phyloP scores from a whole-genome alignment of 2,329 filamentous ascomycete species.

The Aspergillus awamori region DNA sequence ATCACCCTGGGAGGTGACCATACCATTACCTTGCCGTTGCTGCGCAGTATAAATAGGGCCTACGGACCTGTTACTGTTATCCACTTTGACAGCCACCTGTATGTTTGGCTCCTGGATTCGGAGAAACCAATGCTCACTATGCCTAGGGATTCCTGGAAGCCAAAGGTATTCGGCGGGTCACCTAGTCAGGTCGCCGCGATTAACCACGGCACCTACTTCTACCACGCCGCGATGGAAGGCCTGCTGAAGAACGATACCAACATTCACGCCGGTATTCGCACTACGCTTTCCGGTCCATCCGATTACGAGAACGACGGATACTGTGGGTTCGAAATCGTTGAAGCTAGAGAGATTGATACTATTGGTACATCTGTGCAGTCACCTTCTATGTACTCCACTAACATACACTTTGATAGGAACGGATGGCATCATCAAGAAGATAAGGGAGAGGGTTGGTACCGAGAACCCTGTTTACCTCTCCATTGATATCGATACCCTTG shows the following conservation, averaged over 20 bases:
- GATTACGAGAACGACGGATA: conserved; percentile 87
- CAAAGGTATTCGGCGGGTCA: conserved; percentile 83
- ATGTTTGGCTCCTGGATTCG: conserved; percentile 17
- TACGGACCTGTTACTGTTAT: conserved; percentile 70
- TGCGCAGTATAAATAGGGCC: conserved; percentile 62
- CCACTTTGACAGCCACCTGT: conserved; percentile 65
- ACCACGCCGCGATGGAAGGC: conserved; percentile 76
- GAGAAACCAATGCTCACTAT: background rate
- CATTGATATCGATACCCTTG: conserved; percentile 85
- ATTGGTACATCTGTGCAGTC: conserved; percentile 48
- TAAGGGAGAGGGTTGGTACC: conserved; percentile 73
- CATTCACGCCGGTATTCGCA: conserved; percentile 85
- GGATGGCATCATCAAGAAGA: conserved; percentile 76
- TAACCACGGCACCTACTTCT: conserved; percentile 91
- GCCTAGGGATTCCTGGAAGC: conserved; percentile 64
- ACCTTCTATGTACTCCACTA: background rate
- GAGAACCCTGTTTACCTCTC: conserved; percentile 76
- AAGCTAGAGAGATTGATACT: conserved; percentile 71
- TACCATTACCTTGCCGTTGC: conserved; percentile 51
- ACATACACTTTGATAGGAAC: conserved; percentile 42
- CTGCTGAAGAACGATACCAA: conserved; percentile 79
- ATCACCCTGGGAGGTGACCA: conserved; percentile 68
- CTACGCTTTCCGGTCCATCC: conserved; percentile 74
- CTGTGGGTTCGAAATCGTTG: conserved; percentile 80
- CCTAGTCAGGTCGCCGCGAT: conserved; percentile 74